These are phyloP conservation scores for Rhodotorula sp. DNA, from an alignment of 1,284 basidiomycete species.

Conservation along the genomic window DNA sequence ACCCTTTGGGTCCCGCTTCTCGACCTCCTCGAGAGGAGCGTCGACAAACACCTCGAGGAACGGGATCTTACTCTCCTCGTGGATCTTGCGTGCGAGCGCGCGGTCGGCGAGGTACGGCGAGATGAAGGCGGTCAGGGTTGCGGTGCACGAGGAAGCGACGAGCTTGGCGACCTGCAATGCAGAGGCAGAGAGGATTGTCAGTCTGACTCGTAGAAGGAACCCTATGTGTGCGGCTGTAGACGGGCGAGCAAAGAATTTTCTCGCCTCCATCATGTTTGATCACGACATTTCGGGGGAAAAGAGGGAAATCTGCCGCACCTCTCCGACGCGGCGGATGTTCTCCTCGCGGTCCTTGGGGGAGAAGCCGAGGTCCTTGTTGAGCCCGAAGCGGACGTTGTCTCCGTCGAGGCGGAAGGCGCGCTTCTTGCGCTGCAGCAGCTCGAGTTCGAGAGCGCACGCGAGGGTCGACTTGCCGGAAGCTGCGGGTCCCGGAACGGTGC, in stretches of 20 bases:
- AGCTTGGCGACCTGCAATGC: conserved; percentile 77
- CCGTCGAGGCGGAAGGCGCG: conserved; percentile 92
- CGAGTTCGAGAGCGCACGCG: conserved; percentile 94
- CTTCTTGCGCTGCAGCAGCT: conserved; percentile 80
- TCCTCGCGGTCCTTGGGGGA: conserved; percentile 91
- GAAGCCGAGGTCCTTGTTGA: conserved; percentile 98
- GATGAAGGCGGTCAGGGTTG: conserved; percentile 95
- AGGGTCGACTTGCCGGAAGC: conserved; percentile 76
- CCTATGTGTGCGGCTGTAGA: no score
- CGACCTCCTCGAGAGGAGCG: conserved; percentile 82
- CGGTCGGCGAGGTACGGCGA: conserved; percentile 91
- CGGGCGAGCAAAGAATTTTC: neutral
- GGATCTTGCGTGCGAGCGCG: conserved; percentile 75
- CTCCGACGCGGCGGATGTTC: conserved; percentile 96
- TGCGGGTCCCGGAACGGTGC: neutral
- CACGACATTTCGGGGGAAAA: neutral
- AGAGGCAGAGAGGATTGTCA: neutral
- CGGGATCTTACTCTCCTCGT: conserved; percentile 65
- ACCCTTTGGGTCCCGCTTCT: conserved; percentile 93
- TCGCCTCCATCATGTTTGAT: neutral
- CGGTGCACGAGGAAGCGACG: conserved; percentile 81
- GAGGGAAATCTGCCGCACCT: conserved; percentile 57
- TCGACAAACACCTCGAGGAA: conserved; percentile 97
- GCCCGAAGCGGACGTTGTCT: conserved; percentile 93
- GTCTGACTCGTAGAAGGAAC: neutral